Evolutionary conservation across 192 early-diverging fungal species (phyloP).

Genomic region (Pilobolus umbonatus): DNA sequence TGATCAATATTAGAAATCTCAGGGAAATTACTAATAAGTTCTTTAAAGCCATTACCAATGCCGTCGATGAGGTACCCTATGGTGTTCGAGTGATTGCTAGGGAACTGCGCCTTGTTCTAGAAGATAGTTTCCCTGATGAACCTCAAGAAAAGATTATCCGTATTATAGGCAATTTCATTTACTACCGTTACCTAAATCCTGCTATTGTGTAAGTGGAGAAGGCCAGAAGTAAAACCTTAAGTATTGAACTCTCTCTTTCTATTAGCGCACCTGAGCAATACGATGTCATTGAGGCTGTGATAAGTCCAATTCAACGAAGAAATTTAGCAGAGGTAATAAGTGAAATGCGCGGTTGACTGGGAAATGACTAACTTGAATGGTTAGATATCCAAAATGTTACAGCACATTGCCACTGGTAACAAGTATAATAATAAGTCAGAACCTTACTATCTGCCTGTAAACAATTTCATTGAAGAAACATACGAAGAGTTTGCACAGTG

Average conservation of each 20-base stretch:
- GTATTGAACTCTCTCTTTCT: neutral
- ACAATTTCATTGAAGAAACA: constrained; percentile 64
- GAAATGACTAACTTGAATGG: neutral
- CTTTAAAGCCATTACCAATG: constrained; percentile 72
- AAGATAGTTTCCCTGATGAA: constrained; percentile 78
- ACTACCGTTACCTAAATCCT: constrained; percentile 99
- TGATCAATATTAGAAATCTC: constrained; percentile 71
- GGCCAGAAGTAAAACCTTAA: neutral
- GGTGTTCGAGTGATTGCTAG: constrained; percentile 96
- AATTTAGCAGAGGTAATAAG: constrained; percentile 80
- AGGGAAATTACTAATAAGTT: constrained; percentile 78
- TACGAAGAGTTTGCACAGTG: too few species aligned
- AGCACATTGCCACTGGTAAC: constrained; percentile 90
- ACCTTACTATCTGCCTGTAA: constrained; percentile 72
- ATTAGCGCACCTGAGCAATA: constrained; percentile 90
- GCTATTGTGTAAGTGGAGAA: constrained; percentile 57
- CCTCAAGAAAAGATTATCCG: constrained; percentile 77
- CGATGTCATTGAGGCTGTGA: constrained; percentile 85
- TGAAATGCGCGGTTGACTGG: neutral
- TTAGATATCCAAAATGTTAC: constrained; percentile 79
- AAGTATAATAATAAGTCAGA: constrained; percentile 65
- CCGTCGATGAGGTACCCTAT: constrained; percentile 85
- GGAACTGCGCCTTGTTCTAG: constrained; percentile 74
- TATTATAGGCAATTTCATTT: constrained; percentile 91
- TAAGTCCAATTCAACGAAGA: constrained; percentile 89